Conservation (phyloP, 108 stramenopile species). For the Schizochytrium sp. region DNA sequence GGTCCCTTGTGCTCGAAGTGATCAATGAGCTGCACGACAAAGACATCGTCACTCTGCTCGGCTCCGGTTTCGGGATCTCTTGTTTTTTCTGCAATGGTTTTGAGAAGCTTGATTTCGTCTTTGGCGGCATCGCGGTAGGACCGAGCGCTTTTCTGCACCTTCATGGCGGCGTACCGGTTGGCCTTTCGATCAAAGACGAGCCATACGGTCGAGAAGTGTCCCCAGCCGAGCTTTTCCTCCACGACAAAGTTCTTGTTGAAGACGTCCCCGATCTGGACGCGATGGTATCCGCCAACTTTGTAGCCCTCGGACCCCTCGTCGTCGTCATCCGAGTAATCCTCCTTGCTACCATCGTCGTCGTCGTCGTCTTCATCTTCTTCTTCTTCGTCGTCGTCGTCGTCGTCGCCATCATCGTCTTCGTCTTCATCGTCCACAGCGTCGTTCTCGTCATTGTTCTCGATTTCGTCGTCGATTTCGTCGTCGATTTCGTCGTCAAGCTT, state of each 20-base stretch:
- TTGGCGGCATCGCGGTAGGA: conserved; percentile 95
- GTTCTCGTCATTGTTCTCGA: not conserved
- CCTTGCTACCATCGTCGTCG: conserved; percentile 17
- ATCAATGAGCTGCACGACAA: conserved; percentile 76
- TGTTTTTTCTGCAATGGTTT: conserved; percentile 46
- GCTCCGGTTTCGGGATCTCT: not conserved
- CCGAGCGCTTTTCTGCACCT: conserved; percentile 91
- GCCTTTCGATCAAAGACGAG: conserved; percentile 54
- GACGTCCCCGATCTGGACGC: conserved; percentile 81
- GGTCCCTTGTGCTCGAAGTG: conserved; percentile 90
- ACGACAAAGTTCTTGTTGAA: conserved; percentile 66
- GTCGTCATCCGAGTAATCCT: conserved; percentile 88
- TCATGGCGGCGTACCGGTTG: conserved; percentile 67
- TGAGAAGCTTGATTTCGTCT: conserved; percentile 90
- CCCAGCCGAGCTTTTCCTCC: conserved; percentile 96
- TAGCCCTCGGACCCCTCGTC: conserved; percentile 81
- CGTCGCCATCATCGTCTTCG: not conserved
- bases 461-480: not conserved
- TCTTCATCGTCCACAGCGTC: not conserved
- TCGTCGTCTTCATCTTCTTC: not conserved
- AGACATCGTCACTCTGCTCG: conserved; percentile 37
- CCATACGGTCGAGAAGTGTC: conserved; percentile 98
- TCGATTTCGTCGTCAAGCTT: not conserved
- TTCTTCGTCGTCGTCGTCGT: not conserved
- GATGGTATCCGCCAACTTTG: conserved; percentile 86